Base-by-base conservation (phyloP, 768 basidiomycete genomes). In the Botryobasidium botryosum region DNA sequence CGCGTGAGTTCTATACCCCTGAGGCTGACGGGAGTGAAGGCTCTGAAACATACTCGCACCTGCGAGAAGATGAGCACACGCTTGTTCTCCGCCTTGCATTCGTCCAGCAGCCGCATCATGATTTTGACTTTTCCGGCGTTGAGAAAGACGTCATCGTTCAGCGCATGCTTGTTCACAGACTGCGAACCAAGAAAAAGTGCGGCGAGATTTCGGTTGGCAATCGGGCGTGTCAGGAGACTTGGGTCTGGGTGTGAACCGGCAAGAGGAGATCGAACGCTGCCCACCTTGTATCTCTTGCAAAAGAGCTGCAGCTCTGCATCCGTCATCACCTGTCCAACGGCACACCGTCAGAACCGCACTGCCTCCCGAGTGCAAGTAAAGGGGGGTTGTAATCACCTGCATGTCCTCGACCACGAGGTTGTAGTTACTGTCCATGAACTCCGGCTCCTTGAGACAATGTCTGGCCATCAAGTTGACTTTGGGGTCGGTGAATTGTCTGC, bases 401-500 rank as follows among this genome's bases (percentile, higher is more conserved):
- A 99, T 87, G 60, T 99, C 94, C 60, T 99, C 94, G 57, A 87
- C 85, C 41, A 99, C 87, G 49, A 77, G 73, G 26, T 90, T 74
- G 54, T 76, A 84, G 35, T 83, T 58, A 6, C 81, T 74, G 59
- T 77, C 82, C 62, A 75, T 81, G 62, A 88, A 97, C 55, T 92
- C 86, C 3, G 83, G 77, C 58, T 96, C 92, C 59, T 86, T 86
- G 58, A 97, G 61, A 42, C 94, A 68, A 42, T 79, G 75, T 55
- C 73, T 84, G 5, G 92, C 74, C 50, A 97, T 77, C 2, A 72
- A 66, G 20, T 70, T 69, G 52, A 99, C 60, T 36, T 64, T 73
- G 18, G 76, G 71, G 56, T 94, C 84, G 15, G 78, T 77, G 60
- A 85, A 99, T 4, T 68, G 69, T 31, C 71, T 75, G 26, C 94